Percentiles rank a stretch among this genome's conserved stretches.
These are phyloP conservation scores for Sclerotinia glacialis DNA, from an alignment of 2,329 filamentous ascomycete species.

Conservation along the genomic window DNA sequence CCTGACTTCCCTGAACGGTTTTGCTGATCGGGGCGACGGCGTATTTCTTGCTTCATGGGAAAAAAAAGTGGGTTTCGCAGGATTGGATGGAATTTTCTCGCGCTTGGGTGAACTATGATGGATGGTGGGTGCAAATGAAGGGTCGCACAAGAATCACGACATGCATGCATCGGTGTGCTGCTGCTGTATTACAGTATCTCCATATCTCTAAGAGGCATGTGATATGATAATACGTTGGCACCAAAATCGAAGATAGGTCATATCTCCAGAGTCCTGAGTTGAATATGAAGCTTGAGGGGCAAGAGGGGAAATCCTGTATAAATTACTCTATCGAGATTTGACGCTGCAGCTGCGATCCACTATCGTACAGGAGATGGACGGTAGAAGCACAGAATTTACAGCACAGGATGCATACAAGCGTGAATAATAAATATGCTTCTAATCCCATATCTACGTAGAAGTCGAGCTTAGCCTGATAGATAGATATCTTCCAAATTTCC, in stretches of 20 bases:
- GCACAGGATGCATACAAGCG: background rate
- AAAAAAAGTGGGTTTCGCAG: background rate
- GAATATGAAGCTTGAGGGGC: slow-evolving; percentile 4
- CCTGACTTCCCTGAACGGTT: slow-evolving; percentile 17
- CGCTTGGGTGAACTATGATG: background rate
- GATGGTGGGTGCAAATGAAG: background rate
- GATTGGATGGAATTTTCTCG: background rate
- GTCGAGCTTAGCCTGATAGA: no score
- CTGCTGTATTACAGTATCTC: background rate
- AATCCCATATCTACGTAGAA: background rate
- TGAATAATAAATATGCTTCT: background rate
- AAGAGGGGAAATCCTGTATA: background rate
- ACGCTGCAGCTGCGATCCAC: slow-evolving; percentile 2
- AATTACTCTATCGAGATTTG: background rate
- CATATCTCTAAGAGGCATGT: background rate
- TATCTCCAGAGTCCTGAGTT: background rate
- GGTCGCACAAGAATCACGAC: background rate
- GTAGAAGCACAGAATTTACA: background rate
- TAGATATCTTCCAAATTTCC: background rate
- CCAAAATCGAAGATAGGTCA: background rate
- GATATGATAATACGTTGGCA: background rate
- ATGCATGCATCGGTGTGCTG: background rate
- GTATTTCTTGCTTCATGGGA: background rate
- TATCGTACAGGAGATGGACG: background rate
- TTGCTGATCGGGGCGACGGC: slow-evolving; percentile 17